A percentile compares a stretch with the other conserved stretches of the same genome.
Conservation (phyloP, 345 rosid species). For the Excoecaria agallocha region DNA sequence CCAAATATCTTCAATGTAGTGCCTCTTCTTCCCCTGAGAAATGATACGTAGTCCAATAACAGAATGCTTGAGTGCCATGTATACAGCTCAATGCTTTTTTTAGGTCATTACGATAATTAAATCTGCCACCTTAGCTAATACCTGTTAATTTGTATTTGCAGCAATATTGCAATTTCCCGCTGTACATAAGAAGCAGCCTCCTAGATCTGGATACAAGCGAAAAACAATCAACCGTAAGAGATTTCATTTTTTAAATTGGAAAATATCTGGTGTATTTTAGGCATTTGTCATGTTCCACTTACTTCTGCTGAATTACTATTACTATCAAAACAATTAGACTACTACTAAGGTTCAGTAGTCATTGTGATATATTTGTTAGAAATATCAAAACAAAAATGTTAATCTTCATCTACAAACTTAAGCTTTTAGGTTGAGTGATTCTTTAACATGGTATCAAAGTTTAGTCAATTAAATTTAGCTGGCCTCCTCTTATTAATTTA, state of each 20-base stretch:
- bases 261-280: neutral
- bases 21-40: neutral
- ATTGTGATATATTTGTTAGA: neutral
- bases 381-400: neutral
- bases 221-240: constrained; percentile 74
- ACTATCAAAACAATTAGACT: neutral
- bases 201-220: constrained; percentile 80
- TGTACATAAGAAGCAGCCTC: constrained; percentile 65
- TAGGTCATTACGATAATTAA: constrained; percentile 4
- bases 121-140: constrained; percentile 23
- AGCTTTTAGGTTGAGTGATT: neutral
- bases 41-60: neutral
- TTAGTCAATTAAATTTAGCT: neutral
- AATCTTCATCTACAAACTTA: neutral
- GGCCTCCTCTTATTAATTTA: neutral
- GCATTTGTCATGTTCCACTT: neutral
- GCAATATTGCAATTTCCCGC: constrained; percentile 94
- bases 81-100: neutral
- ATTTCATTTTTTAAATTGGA: constrained; percentile 3
- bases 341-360: neutral
- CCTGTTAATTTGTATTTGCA: constrained; percentile 31
- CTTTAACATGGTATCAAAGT: neutral
- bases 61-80: neutral
- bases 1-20: neutral
- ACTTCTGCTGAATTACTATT: neutral